Conservation (phyloP, 805 yeast species). For the Yarrowia osloensis region DNA sequence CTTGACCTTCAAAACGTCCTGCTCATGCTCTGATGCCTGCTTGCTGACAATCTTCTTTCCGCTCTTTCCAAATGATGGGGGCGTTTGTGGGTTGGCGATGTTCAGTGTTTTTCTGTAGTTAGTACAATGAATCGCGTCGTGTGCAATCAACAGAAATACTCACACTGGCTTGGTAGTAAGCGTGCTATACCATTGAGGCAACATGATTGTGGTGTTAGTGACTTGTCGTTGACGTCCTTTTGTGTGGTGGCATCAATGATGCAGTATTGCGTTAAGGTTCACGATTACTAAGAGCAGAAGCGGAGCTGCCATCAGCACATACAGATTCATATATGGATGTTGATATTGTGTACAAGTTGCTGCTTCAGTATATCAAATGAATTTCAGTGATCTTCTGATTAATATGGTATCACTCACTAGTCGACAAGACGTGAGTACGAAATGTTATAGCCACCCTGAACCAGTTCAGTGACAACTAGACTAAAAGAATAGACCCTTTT, state of each 20-base stretch:
- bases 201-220: neutral
- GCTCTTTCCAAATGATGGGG: slow-evolving; percentile 17
- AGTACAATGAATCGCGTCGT: neutral
- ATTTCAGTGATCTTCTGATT: too few species aligned
- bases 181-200: slow-evolving; percentile 25
- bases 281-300: neutral
- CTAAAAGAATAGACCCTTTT: too few species aligned
- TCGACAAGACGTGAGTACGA: too few species aligned
- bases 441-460: too few species aligned
- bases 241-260: slow-evolving; percentile 5
- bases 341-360: too few species aligned
- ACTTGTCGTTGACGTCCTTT: neutral
- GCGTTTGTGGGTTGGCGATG: slow-evolving; percentile 8
- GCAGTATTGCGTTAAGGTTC: neutral
- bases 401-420: too few species aligned
- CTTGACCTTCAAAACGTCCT: slow-evolving; percentile 43
- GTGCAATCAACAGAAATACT: neutral
- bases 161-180: slow-evolving; percentile 17
- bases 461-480: too few species aligned
- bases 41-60: slow-evolving; percentile 26
- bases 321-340: too few species aligned
- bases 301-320: too few species aligned
- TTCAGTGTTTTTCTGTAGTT: slow-evolving; percentile 10
- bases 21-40: slow-evolving; percentile 32
- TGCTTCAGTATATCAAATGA: too few species aligned